Percentiles rank a stretch among this genome's conserved stretches.
phyloP scores from a whole-genome alignment of 1,284 basidiomycete species.

The Amylostereum chailletii region DNA sequence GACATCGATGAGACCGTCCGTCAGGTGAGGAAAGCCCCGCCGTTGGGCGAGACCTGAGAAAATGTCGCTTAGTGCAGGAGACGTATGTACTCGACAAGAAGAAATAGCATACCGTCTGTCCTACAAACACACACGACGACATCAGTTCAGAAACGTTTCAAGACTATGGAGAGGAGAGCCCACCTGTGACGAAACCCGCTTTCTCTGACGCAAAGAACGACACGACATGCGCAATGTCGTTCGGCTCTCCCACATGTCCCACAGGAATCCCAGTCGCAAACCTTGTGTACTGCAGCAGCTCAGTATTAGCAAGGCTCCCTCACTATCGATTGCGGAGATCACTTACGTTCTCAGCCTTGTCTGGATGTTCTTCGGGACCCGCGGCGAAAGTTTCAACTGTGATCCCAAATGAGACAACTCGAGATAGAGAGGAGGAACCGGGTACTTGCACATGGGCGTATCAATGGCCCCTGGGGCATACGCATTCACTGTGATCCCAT shows the following conservation, averaged over 20 bases:
- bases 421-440: too few relatives aligned
- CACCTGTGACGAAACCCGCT: conserved; percentile 15
- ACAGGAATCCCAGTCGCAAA: neutral
- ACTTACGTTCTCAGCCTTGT: conserved; percentile 1
- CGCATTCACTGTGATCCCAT: neutral
- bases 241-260: conserved; percentile 5
- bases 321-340: neutral
- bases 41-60: too few relatives aligned
- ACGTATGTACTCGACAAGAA: too few relatives aligned
- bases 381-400: neutral
- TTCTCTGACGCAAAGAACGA: conserved; percentile 13
- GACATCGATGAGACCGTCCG: too few relatives aligned
- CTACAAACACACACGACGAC: too few relatives aligned
- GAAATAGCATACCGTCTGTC: too few relatives aligned
- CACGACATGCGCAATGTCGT: conserved; percentile 14
- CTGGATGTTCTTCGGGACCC: conserved; percentile 1
- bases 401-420: neutral
- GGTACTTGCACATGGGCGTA: conserved; percentile 11
- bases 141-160: too few relatives aligned
- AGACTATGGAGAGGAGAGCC: neutral
- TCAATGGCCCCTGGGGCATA: neutral
- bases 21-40: too few relatives aligned
- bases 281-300: neutral
- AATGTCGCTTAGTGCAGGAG: too few relatives aligned
- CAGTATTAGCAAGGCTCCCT: neutral